Conservation (phyloP, 2,329 filamentous ascomycete genomes). For the Fusarium sp. region DNA sequence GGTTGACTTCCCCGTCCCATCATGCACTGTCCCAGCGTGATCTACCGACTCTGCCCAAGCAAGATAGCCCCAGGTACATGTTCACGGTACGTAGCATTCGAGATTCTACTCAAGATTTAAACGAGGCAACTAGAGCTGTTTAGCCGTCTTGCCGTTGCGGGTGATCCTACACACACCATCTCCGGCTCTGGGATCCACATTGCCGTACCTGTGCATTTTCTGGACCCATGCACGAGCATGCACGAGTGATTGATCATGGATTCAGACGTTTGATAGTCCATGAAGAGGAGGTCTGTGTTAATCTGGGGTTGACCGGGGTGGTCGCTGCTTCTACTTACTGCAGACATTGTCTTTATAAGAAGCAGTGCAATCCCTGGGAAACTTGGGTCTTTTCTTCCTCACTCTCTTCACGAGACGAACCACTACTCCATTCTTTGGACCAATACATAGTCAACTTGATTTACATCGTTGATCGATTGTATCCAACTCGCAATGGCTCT, state of each 20-base stretch:
- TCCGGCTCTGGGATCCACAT: constrained; percentile 32
- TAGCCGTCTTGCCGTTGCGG: constrained; percentile 38
- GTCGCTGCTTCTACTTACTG: constrained; percentile 1
- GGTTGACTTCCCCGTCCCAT: constrained; percentile 1
- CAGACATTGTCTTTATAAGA: constrained; percentile 40
- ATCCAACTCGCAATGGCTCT: constrained; percentile 35
- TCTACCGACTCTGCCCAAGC: constrained; percentile 27
- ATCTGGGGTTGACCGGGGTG: constrained; percentile 1
- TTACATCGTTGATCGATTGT: constrained; percentile 1
- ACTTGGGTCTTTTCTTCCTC: background rate
- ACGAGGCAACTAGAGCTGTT: constrained; percentile 17
- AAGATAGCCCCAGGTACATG: constrained; percentile 1
- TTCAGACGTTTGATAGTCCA: constrained; percentile 4
- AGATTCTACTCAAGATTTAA: constrained; percentile 3
- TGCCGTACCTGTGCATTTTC: constrained; percentile 29
- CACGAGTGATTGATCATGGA: constrained; percentile 7
- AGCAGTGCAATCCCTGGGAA: constrained; percentile 27
- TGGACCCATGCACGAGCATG: constrained; percentile 11
- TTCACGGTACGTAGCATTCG: background rate
- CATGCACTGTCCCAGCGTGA: constrained; percentile 20
- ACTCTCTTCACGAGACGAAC: constrained; percentile 32
- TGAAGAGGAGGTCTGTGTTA: constrained; percentile 20
- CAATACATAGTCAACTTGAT: constrained; percentile 6
- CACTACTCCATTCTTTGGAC: constrained; percentile 5
- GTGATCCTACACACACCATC: constrained; percentile 37